phyloP scores from a whole-genome alignment of 1,284 basidiomycete genomes.

The Ceratobasidium theobromae region DNA sequence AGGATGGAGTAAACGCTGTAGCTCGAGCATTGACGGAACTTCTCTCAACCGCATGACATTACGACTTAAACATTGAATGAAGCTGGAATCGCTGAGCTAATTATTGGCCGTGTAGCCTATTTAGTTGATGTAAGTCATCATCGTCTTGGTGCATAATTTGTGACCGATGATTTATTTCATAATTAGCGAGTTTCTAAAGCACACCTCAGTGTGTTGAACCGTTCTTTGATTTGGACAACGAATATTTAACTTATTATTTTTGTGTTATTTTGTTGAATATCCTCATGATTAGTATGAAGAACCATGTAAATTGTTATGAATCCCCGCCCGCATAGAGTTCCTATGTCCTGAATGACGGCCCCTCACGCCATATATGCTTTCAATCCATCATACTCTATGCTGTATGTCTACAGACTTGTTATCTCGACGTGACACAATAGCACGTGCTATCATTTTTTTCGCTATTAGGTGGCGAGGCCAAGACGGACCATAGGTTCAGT shows the following conservation, averaged over 20 bases:
- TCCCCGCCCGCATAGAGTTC: neutral
- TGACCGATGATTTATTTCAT: neutral
- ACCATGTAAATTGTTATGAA: neutral
- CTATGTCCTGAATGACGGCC: neutral
- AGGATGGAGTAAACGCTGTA: conserved; percentile 26
- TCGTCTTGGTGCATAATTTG: neutral
- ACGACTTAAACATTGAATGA: conserved; percentile 1
- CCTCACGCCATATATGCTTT: neutral
- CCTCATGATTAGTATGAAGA: neutral
- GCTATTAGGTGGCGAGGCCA: neutral
- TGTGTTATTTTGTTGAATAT: neutral
- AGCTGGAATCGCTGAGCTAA: neutral
- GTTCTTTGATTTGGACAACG: conserved; percentile 1
- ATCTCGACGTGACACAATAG: conserved; percentile 18
- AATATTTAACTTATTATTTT: conserved; percentile 29
- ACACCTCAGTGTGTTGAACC: neutral
- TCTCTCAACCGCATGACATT: conserved; percentile 6
- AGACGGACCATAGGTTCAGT: too few relatives aligned
- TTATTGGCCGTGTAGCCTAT: conserved; percentile 21
- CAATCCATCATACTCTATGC: conserved; percentile 16
- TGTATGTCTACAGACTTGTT: conserved; percentile 10
- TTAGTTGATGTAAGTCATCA: conserved; percentile 26
- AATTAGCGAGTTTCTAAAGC: neutral
- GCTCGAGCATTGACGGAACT: conserved; percentile 30
- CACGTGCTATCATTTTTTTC: conserved; percentile 11